Conservation (phyloP, 2,329 filamentous ascomycete genomes). For the Zalaria sp. region DNA sequence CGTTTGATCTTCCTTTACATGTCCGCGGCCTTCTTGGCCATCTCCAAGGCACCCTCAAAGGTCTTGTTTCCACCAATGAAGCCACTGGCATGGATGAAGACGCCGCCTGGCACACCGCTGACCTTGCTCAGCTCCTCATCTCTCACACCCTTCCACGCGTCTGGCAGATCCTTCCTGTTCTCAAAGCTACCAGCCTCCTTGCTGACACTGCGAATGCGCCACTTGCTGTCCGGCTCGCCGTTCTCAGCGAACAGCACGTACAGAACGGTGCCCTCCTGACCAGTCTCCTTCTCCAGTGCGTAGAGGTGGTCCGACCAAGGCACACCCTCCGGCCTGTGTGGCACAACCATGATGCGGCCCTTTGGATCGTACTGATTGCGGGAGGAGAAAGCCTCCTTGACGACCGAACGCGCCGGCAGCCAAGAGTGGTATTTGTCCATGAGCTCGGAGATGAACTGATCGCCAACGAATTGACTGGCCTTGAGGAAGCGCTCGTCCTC, state of each 20-base stretch:
- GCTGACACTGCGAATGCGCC: conserved; percentile 89
- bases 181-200: conserved; percentile 73
- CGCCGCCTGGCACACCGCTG: conserved; percentile 54
- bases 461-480: conserved; percentile 73
- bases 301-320: conserved; percentile 98
- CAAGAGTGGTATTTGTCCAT: conserved; percentile 62
- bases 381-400: conserved; percentile 59
- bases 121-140: conserved; percentile 72
- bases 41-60: conserved; percentile 71
- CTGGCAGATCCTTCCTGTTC: conserved; percentile 81
- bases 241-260: conserved; percentile 91
- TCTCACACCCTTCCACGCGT: conserved; percentile 80
- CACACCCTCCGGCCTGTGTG: conserved; percentile 48
- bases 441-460: conserved; percentile 73
- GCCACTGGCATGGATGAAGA: conserved; percentile 88
- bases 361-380: conserved; percentile 54
- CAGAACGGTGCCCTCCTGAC: conserved; percentile 41
- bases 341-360: conserved; percentile 69
- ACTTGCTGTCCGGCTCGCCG: conserved; percentile 60
- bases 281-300: conserved; percentile 54
- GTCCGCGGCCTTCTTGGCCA: conserved; percentile 64
- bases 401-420: conserved; percentile 74
- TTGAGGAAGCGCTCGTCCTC: conserved; percentile 70
- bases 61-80: conserved; percentile 96
- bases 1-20: conserved; percentile 8